Percentiles rank a stretch among this genome's conserved stretches.
phyloP scores from a whole-genome alignment of 1,284 basidiomycete species.

The Puccinia sorghi region DNA sequence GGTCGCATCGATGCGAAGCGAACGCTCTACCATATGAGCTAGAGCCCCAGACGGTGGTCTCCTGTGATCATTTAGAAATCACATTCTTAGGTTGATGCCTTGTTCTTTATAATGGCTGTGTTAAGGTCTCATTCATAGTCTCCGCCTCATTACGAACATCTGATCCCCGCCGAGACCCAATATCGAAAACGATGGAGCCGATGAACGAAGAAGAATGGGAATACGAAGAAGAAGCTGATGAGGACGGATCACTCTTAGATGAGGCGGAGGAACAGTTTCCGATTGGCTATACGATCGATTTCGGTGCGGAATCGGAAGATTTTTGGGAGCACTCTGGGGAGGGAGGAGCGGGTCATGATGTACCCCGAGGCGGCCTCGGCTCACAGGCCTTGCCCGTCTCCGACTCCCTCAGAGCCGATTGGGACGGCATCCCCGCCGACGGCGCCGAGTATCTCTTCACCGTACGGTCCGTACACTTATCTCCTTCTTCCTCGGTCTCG shows the following conservation, averaged over 20 bases:
- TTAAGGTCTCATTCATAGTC: too few relatives aligned
- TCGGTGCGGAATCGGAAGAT: constrained; percentile 3
- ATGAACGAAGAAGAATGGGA: neutral
- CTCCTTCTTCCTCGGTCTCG: neutral
- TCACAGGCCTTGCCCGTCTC: constrained; percentile 33
- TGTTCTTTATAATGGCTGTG: neutral
- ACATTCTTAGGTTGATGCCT: too few relatives aligned
- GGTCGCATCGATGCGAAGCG: neutral
- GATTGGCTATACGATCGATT: constrained; percentile 34
- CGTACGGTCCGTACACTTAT: constrained; percentile 20
- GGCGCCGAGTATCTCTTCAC: constrained; percentile 38
- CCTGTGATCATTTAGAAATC: too few relatives aligned
- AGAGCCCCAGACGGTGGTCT: constrained; percentile 37
- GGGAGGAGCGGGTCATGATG: neutral
- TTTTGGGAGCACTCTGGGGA: neutral
- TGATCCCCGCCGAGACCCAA: neutral
- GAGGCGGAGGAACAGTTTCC: neutral
- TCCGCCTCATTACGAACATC: too few relatives aligned
- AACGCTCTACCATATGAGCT: constrained; percentile 46
- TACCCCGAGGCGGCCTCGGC: constrained; percentile 25
- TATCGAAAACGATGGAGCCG: neutral
- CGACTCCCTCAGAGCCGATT: neutral
- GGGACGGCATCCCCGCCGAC: constrained; percentile 28
- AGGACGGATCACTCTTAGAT: neutral
- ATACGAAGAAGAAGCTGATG: neutral